Evolutionary conservation across 2,329 filamentous ascomycete species (phyloP).

Genomic region (Coniochaeta sp.): DNA sequence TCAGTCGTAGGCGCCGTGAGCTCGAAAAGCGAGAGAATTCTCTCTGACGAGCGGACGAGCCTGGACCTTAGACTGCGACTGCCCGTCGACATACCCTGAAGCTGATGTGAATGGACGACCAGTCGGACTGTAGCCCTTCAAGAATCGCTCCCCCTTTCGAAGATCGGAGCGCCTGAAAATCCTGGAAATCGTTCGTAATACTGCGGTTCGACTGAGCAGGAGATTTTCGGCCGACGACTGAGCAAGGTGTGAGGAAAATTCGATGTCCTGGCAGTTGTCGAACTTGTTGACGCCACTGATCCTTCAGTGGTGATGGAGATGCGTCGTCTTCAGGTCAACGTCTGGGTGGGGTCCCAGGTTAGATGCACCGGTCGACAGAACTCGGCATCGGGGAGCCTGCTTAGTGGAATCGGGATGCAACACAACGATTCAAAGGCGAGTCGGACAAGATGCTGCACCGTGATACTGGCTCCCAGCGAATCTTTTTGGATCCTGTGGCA

Average conservation of each 20-base stretch:
- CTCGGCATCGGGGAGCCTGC: neutral
- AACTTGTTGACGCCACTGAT: neutral
- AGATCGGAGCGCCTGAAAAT: neutral
- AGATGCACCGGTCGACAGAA: neutral
- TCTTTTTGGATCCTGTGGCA: constrained; percentile 39
- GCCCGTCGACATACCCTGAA: constrained; percentile 18
- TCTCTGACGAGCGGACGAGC: constrained; percentile 14
- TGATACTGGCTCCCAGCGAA: constrained; percentile 39
- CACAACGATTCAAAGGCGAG: constrained; percentile 25
- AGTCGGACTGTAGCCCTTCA: neutral
- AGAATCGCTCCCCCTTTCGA: neutral
- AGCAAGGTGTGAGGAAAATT: too few relatives aligned
- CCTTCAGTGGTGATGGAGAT: too few relatives aligned
- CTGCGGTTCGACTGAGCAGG: too few relatives aligned
- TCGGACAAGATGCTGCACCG: constrained; percentile 46
- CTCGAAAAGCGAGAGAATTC: constrained; percentile 10
- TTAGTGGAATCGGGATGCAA: constrained; percentile 19
- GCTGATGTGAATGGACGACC: neutral
- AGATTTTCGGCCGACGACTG: too few relatives aligned
- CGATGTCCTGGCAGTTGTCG: neutral
- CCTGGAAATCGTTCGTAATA: neutral
- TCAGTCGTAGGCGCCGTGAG: constrained; percentile 16
- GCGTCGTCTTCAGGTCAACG: neutral
- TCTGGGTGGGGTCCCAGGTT: neutral
- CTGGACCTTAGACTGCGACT: constrained; percentile 10